Base-by-base conservation (phyloP, 768 basidiomycete genomes). In the Lentinula boryana region DNA sequence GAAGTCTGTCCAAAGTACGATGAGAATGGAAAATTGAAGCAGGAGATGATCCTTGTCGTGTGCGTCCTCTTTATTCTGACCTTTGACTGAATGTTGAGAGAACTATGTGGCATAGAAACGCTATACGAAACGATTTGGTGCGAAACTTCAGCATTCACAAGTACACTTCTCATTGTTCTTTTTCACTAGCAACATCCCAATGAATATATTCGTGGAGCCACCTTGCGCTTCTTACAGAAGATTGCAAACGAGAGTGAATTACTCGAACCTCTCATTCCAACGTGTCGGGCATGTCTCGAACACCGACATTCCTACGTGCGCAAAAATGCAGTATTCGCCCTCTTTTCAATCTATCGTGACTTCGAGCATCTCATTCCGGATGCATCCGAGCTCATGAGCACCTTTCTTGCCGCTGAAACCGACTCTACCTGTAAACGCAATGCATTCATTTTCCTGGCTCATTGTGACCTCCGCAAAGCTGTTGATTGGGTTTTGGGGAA, bases 1-100 rank as follows among this genome's bases (percentile, higher is more conserved):
- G 93, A 98, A 76, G 90, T 98, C 21, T 98, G 95, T 75, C 96
- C 96, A 8, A 98, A 98, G 74, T 88, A 95, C 64, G 96, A 98
- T 68, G 96, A 98, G 68, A 88, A 85, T 65, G 96, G 96, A 54
- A 98, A 98, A 76, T 76, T 98, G 66, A 98, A 96, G 82, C 97
- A 98, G 76, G 96, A 99, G 78, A 98, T 98, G 96, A 98, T 98
- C 70, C 84, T 98, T 56, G 96, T 98, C 35, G 95, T 95, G 93
- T 95, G 73, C 71, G 16, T 55, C 18, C 2, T 56, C 62, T 43
- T 13, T 6, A 50, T 49, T 48, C 10, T 3, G 33, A 44, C 21
- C 58, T 44, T 35, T 16, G 50, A 21, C 40, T 35, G 35, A 49
- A 60, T 65, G 38, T n/a, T 18, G 21, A 53, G 55, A 56, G 46